These are phyloP conservation scores for Amanita pseudoporphyria DNA, from an alignment of 768 basidiomycete species.

Conservation along the genomic window DNA sequence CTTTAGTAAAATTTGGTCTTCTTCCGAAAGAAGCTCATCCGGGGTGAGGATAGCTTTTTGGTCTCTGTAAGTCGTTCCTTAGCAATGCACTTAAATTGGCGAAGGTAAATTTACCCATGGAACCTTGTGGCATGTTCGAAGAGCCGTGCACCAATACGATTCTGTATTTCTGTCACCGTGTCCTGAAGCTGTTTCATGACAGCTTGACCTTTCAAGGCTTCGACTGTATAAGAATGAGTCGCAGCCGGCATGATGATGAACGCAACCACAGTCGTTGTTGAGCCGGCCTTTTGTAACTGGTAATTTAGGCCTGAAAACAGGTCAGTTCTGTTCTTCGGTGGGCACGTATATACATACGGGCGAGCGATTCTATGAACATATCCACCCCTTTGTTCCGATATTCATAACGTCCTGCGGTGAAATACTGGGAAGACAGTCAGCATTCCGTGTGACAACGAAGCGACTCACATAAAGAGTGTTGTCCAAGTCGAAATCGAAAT, in stretches of 20 bases:
- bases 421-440: constrained; percentile 49
- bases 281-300: constrained; percentile 44
- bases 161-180: constrained; percentile 92
- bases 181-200: constrained; percentile 95
- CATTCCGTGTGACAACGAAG: background rate
- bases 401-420: constrained; percentile 98
- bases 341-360: constrained; percentile 41
- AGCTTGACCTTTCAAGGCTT: constrained; percentile 92
- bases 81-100: constrained; percentile 1
- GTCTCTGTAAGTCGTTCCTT: constrained; percentile 35
- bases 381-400: constrained; percentile 99
- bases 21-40: constrained; percentile 71
- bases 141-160: constrained; percentile 82
- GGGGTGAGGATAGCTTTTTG: constrained; percentile 66
- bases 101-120: constrained; percentile 55
- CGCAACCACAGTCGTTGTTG: constrained; percentile 82
- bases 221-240: constrained; percentile 94
- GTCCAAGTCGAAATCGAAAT: constrained; percentile 93
- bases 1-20: constrained; percentile 92
- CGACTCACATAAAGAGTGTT: constrained; percentile 72
- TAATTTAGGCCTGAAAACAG: constrained; percentile 35
- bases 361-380: constrained; percentile 97
- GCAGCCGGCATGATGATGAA: constrained; percentile 99
- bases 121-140: constrained; percentile 94
- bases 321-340: constrained; percentile 1